phyloP scores from a whole-genome alignment of 805 yeast species.

The Phaffomyces antillensis region DNA sequence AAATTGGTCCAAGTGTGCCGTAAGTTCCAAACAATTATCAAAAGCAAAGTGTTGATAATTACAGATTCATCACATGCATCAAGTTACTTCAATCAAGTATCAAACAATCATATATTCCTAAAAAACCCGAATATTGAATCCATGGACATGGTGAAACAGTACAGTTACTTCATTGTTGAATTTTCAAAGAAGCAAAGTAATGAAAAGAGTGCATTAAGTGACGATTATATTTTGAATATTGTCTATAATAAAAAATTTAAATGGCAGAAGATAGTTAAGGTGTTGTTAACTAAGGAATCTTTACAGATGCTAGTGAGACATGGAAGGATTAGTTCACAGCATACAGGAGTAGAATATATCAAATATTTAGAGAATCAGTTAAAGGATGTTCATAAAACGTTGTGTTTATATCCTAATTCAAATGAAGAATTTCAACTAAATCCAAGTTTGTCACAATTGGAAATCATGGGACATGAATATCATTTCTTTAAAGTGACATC shows the following conservation, averaged over 20 bases:
- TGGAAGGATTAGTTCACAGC: not conserved
- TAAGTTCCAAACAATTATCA: conserved; percentile 11
- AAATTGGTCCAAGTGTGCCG: conserved; percentile 10
- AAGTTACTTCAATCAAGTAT: conserved; percentile 8
- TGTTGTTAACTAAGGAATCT: conserved; percentile 5
- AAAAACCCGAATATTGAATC: not conserved
- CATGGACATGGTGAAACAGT: conserved; percentile 3
- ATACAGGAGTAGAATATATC: conserved; percentile 7
- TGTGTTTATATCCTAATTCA: not conserved
- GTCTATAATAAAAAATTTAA: conserved; percentile 3
- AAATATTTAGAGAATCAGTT: conserved; percentile 3
- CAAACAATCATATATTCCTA: conserved; percentile 4
- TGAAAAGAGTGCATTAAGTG: conserved; percentile 2
- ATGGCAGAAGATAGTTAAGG: conserved; percentile 11
- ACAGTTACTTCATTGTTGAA: conserved; percentile 12
- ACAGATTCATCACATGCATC: conserved; percentile 13
- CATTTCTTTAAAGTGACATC: conserved; percentile 8
- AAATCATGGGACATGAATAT: conserved; percentile 16
- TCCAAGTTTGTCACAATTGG: conserved; percentile 2
- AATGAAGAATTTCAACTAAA: not conserved
- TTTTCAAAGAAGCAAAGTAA: conserved; percentile 1
- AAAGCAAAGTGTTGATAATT: conserved; percentile 12
- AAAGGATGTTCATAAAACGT: conserved; percentile 6
- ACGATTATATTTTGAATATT: conserved; percentile 6
- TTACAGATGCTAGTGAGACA: conserved; percentile 1